Evolutionary conservation across 2,329 filamentous ascomycete species (phyloP).

Genomic region (Xylariaceae sp.): DNA sequence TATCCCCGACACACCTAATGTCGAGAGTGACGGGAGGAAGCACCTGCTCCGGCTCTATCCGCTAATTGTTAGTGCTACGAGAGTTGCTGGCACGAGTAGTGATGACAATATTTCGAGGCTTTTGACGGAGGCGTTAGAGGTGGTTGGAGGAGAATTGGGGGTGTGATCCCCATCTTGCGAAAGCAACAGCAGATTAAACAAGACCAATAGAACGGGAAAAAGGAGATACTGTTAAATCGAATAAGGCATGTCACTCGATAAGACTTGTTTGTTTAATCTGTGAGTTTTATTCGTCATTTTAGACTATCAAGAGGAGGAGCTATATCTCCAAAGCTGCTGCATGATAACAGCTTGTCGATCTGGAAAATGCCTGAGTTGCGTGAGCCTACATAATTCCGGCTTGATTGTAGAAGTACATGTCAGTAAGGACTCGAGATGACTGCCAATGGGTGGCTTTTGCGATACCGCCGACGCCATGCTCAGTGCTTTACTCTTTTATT

Average conservation of each 20-base stretch:
- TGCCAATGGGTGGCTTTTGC: neutral
- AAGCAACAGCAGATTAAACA: too few relatives aligned
- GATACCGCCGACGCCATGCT: conserved; percentile 29
- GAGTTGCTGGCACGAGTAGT: conserved; percentile 61
- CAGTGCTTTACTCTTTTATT: neutral
- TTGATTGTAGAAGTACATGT: conserved; percentile 25
- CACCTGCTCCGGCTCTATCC: conserved; percentile 85
- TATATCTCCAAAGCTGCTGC: too few relatives aligned
- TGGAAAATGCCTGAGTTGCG: conserved; percentile 15
- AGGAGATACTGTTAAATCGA: too few relatives aligned
- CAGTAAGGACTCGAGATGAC: neutral
- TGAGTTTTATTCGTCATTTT: too few relatives aligned
- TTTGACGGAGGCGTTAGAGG: conserved; percentile 66
- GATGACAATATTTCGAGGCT: conserved; percentile 67
- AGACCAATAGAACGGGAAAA: too few relatives aligned
- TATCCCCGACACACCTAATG: conserved; percentile 63
- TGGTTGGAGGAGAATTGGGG: conserved; percentile 66
- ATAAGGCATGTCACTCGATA: too few relatives aligned
- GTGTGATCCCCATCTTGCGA: too few relatives aligned
- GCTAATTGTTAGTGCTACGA: conserved; percentile 70
- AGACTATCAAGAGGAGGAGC: too few relatives aligned
- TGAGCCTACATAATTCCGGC: neutral
- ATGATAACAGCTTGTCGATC: too few relatives aligned
- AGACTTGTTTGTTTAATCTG: too few relatives aligned
- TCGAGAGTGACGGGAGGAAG: conserved; percentile 67